A percentile compares a stretch with the other conserved stretches of the same genome.
Evolutionary conservation across 768 basidiomycete species (phyloP).

Genomic region (Podaxis sp.): DNA sequence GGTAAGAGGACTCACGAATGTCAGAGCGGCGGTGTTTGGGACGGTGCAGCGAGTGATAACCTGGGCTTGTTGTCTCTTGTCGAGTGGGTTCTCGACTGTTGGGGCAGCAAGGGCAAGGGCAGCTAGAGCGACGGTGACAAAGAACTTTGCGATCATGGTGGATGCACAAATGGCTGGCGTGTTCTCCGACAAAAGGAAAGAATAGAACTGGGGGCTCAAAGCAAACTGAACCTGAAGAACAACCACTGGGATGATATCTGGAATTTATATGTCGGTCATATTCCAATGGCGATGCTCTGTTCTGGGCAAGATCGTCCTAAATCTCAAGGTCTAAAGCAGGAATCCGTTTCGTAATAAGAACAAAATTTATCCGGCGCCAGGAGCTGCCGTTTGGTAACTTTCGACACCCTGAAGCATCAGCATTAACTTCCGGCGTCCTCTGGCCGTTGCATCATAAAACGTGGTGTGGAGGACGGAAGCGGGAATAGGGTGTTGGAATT

Average conservation of each 20-base stretch:
- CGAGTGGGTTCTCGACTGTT: constrained; percentile 1
- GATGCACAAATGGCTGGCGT: not conserved
- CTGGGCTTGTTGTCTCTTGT: constrained; percentile 11
- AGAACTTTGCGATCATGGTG: not conserved
- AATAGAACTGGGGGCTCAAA: not conserved
- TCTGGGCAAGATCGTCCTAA: not conserved
- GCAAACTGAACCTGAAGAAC: not conserved
- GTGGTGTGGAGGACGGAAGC: not conserved
- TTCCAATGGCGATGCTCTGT: not conserved
- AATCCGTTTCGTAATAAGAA: not conserved
- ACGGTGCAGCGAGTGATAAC: constrained; percentile 29
- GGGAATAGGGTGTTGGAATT: not conserved
- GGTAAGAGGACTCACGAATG: constrained; percentile 22
- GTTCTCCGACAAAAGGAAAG: too few relatives aligned
- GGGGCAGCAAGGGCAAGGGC: constrained; percentile 12
- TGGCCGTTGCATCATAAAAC: not conserved
- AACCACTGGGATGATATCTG: too few relatives aligned
- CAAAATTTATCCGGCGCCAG: not conserved
- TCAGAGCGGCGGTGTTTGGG: constrained; percentile 29
- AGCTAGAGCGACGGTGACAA: constrained; percentile 13
- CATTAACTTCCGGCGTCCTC: not conserved
- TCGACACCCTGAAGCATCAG: not conserved
- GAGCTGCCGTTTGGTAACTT: not conserved
- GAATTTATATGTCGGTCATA: not conserved
- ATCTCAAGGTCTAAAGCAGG: not conserved